Evolutionary conservation across 345 rosid species (phyloP).

Genomic region (Cardamine chenopodiifolia): DNA sequence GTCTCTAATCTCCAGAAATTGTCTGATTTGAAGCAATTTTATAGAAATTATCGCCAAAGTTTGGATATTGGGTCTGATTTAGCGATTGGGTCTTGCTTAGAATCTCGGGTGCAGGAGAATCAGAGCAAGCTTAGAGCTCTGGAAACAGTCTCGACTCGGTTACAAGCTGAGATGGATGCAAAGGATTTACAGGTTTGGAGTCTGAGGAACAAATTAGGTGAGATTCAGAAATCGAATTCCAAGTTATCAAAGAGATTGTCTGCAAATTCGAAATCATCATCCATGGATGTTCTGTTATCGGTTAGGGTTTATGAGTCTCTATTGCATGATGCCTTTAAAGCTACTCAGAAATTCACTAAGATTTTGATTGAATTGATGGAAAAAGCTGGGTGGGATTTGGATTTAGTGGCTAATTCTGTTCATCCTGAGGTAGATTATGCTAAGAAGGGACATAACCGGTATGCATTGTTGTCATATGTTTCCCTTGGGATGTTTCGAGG

Average conservation of each 20-base stretch:
- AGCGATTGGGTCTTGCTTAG: slow-evolving; percentile 72
- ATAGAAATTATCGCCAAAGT: slow-evolving; percentile 51
- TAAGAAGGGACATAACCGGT: slow-evolving; percentile 60
- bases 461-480: slow-evolving; percentile 75
- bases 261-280: slow-evolving; percentile 48
- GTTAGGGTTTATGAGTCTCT: slow-evolving; percentile 68
- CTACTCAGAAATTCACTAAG: slow-evolving; percentile 64
- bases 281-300: slow-evolving; percentile 57
- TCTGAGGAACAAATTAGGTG: slow-evolving; percentile 65
- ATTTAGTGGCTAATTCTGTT: slow-evolving; percentile 71
- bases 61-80: slow-evolving; percentile 52
- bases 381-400: slow-evolving; percentile 91
- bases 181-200: slow-evolving; percentile 61
- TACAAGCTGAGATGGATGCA: slow-evolving; percentile 79
- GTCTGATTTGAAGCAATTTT: slow-evolving; percentile 71
- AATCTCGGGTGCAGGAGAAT: slow-evolving; percentile 88
- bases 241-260: slow-evolving; percentile 62
- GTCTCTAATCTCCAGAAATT: slow-evolving; percentile 69
- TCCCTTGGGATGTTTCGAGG: slow-evolving; percentile 80
- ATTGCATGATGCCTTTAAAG: slow-evolving; percentile 65
- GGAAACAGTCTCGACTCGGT: slow-evolving; percentile 66
- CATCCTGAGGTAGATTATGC: slow-evolving; percentile 59
- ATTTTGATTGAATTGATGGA: slow-evolving; percentile 78
- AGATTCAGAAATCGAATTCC: slow-evolving; percentile 57
- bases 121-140: slow-evolving; percentile 90